phyloP scores from a whole-genome alignment of 306 rosid species.

The Begonia fuchsioides region DNA sequence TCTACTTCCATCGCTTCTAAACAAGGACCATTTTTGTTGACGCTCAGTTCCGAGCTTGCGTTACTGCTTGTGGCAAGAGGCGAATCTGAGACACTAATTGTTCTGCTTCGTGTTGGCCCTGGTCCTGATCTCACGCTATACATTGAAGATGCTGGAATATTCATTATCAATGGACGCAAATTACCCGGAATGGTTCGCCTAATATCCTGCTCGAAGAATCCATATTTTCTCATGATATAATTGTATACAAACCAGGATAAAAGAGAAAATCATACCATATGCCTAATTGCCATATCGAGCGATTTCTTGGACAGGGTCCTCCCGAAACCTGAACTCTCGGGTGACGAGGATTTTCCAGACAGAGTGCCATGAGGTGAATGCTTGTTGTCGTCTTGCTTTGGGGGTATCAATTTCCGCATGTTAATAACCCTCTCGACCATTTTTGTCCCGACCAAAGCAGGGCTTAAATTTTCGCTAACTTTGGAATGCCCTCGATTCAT shows the following conservation, averaged over 20 bases:
- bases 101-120: conserved; percentile 69
- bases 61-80: conserved; percentile 94
- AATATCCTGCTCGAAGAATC: conserved; percentile 43
- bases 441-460: conserved; percentile 64
- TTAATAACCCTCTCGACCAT: conserved; percentile 93
- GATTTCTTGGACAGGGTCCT: conserved; percentile 94
- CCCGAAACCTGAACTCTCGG: conserved; percentile 84
- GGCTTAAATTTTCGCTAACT: conserved; percentile 69
- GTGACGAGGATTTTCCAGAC: conserved; percentile 75
- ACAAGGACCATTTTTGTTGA: conserved; percentile 76
- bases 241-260: background rate
- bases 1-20: conserved; percentile 60
- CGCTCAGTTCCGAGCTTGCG: conserved; percentile 88
- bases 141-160: conserved; percentile 94
- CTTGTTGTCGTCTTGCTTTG: conserved; percentile 71
- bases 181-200: conserved; percentile 80
- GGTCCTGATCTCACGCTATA: conserved; percentile 90
- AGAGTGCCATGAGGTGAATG: conserved; percentile 62
- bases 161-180: conserved; percentile 85
- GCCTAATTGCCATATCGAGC: conserved; percentile 94
- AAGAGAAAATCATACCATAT: conserved; percentile 48
- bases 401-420: conserved; percentile 86
- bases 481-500: conserved; percentile 49
- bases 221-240: background rate
- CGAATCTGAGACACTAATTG: conserved; percentile 69